Evolutionary conservation across 495 filamentous ascomycete genomes (phyloP).

Genomic region (Lasiosphaeris hirsuta): DNA sequence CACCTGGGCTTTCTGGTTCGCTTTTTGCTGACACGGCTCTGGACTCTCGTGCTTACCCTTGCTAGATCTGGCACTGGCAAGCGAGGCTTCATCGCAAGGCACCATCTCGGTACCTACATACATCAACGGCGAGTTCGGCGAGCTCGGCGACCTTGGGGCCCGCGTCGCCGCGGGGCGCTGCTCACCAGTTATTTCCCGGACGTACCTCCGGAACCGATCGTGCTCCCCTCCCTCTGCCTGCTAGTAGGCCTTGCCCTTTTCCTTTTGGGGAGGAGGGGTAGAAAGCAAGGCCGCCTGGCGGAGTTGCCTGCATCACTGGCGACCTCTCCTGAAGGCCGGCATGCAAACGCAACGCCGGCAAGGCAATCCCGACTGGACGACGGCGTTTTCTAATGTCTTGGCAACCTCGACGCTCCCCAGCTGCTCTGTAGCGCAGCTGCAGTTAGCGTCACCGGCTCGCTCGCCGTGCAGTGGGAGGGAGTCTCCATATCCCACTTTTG

Average conservation of each 20-base stretch:
- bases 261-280: too few relatives aligned
- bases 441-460: not conserved
- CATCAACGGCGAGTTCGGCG: too few relatives aligned
- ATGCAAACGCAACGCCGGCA: not conserved
- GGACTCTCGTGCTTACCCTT: not conserved
- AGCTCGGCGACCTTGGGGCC: too few relatives aligned
- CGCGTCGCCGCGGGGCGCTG: too few relatives aligned
- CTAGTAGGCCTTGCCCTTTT: too few relatives aligned
- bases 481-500: not conserved
- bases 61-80: constrained; percentile 1
- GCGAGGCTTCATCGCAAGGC: not conserved
- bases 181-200: too few relatives aligned
- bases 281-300: too few relatives aligned
- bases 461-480: not conserved
- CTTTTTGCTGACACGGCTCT: not conserved
- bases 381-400: not conserved
- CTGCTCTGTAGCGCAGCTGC: constrained; percentile 1
- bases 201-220: too few relatives aligned
- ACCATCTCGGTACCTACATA: too few relatives aligned
- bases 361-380: not conserved
- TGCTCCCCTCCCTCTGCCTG: too few relatives aligned
- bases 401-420: not conserved
- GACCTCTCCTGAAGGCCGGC: not conserved
- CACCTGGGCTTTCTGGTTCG: constrained; percentile 1
- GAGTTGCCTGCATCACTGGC: too few relatives aligned